Evolutionary conservation across 352 stramenopile species (phyloP).

Genomic region (Phytophthora fragariae): DNA sequence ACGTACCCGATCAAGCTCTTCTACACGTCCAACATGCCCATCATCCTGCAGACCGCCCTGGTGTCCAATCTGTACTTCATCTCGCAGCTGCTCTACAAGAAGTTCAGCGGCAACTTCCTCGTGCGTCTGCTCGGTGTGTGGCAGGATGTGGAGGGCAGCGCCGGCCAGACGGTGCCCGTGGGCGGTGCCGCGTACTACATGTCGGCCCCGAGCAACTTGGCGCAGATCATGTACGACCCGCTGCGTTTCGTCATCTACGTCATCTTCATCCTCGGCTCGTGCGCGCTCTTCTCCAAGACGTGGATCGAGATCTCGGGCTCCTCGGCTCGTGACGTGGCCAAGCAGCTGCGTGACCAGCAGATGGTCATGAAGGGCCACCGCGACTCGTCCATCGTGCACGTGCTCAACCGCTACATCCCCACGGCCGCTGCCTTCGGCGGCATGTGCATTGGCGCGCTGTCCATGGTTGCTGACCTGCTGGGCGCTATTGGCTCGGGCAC

Average conservation of each 20-base stretch:
- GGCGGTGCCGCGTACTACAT: constrained; percentile 99
- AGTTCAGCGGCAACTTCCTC: constrained; percentile 98
- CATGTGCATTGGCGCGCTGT: constrained; percentile 99
- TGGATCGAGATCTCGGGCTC: constrained; percentile 99
- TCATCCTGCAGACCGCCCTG: constrained; percentile 99
- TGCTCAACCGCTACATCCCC: constrained; percentile 99
- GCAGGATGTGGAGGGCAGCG: constrained; percentile 96
- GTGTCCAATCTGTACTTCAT: constrained; percentile 99
- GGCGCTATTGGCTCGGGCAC: constrained; percentile 99
- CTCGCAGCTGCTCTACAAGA: constrained; percentile 99
- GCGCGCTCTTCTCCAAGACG: constrained; percentile 99
- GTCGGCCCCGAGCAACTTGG: constrained; percentile 94
- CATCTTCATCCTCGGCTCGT: constrained; percentile 98
- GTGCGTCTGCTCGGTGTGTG: constrained; percentile 98
- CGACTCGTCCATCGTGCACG: constrained; percentile 97
- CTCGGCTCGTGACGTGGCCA: constrained; percentile 97
- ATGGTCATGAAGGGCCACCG: constrained; percentile 99
- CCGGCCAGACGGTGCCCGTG: constrained; percentile 96
- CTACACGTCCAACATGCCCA: constrained; percentile 99
- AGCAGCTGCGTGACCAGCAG: constrained; percentile 98
- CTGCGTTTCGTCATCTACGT: constrained; percentile 99
- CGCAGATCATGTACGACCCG: constrained; percentile 98
- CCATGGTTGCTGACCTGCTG: constrained; percentile 98
- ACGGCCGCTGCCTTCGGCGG: constrained; percentile 98
- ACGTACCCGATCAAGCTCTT: constrained; percentile 99